phyloP scores from a whole-genome alignment of 768 basidiomycete species.

The Termitomyces heimii region DNA sequence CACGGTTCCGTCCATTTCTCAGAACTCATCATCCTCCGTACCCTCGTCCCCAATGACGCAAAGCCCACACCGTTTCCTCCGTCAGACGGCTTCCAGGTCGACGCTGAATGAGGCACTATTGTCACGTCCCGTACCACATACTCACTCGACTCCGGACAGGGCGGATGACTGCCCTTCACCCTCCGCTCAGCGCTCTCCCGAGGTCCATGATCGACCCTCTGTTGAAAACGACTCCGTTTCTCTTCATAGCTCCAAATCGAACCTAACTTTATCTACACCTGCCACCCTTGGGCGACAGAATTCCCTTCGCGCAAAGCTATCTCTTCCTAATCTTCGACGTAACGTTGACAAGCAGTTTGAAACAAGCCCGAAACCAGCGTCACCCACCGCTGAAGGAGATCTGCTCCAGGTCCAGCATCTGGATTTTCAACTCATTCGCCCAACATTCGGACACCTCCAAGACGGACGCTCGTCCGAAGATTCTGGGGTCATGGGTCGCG shows the following conservation, averaged over 20 bases:
- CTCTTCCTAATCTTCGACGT: slow-evolving; percentile 60
- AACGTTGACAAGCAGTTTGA: slow-evolving; percentile 33
- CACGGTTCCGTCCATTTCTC: slow-evolving; percentile 2
- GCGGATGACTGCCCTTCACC: not conserved
- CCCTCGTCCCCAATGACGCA: slow-evolving; percentile 17
- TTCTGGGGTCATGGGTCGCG: slow-evolving; percentile 32
- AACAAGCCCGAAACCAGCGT: slow-evolving; percentile 15
- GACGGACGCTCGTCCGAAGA: slow-evolving; percentile 50
- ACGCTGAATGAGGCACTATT: slow-evolving; percentile 9
- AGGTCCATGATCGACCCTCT: slow-evolving; percentile 12
- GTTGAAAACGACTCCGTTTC: slow-evolving; percentile 21
- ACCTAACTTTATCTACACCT: slow-evolving; percentile 30
- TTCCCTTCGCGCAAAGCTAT: slow-evolving; percentile 58
- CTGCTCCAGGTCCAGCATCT: slow-evolving; percentile 73
- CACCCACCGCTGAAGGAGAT: slow-evolving; percentile 32
- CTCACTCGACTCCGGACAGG: slow-evolving; percentile 2
- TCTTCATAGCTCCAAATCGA: slow-evolving; percentile 27
- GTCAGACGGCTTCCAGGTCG: slow-evolving; percentile 22
- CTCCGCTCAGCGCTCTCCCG: not conserved
- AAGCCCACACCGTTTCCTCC: slow-evolving; percentile 18
- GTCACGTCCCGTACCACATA: slow-evolving; percentile 1
- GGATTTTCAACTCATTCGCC: slow-evolving; percentile 76
- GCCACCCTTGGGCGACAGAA: slow-evolving; percentile 26
- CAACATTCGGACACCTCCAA: slow-evolving; percentile 38
- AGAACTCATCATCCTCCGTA: slow-evolving; percentile 3